Base-by-base conservation (phyloP, 495 filamentous ascomycete genomes). In the Talaromyces liani region DNA sequence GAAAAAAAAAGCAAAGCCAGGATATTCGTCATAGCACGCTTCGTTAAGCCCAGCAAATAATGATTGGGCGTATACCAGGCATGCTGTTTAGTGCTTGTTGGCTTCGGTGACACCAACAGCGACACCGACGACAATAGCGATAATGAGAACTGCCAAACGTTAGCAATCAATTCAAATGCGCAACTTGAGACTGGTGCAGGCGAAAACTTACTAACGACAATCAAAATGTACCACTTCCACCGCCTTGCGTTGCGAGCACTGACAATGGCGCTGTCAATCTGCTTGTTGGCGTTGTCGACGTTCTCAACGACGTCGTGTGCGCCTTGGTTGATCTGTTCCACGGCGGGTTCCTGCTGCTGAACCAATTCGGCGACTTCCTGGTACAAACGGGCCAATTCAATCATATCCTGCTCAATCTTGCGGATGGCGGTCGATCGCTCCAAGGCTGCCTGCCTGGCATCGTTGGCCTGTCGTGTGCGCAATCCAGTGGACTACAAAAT, bases 161-260 rank as follows among this genome's bases (percentile, higher is more conserved):
- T 62, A 67, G 65, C 45, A 57, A 18, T 14, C 24, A 34, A 29
- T 31, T 24, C 3, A 31, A 8, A 6, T 25, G 20, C 20, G 16
- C 14, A 8, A 58, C n/a, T 36, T 12, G 31, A 36, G 14, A 49
- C 29, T 63, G 9, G 55, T 5, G 20, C 14, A 41, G 65, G 64
- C 54, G 27, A 27, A 61, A 63, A 91, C 89, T 77, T 85, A 93
- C 90, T 79, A 65, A 83, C 71, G 66, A 98, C 90, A 68, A 88
- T 84, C 71, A 97, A 74, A 76, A 92, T 96, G 70, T 91, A 93
- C 94, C 94, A 98, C 90, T 98, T 98, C 92, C 96, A 97, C 79
- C 87, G 90, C 65, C 91, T 84, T 39, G 88, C 87, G 59, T 83
- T 83, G 68, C 86, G 77, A n/a, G 95, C 93, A 65, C 89, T 95